phyloP scores from a whole-genome alignment of 2,329 filamentous ascomycete species.

The Neopestalotiopsis clavispora region DNA sequence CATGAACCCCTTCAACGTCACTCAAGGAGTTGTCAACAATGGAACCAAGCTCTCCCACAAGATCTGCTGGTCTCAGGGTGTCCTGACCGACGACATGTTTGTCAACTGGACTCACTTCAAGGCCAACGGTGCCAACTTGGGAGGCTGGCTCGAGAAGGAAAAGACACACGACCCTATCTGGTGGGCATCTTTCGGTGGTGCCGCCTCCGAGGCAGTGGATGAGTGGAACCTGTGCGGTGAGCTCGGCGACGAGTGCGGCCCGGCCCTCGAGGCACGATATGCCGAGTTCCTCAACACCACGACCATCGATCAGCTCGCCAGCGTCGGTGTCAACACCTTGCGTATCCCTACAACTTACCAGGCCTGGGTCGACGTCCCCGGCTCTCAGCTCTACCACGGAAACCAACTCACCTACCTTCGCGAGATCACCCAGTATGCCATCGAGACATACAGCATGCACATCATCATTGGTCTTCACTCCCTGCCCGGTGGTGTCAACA shows the following conservation, averaged over 20 bases:
- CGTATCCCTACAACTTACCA: constrained; percentile 42
- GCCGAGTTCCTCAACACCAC: constrained; percentile 33
- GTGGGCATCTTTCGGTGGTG: constrained; percentile 1
- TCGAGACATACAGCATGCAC: constrained; percentile 38
- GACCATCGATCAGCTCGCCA: constrained; percentile 39
- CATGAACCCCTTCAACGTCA: constrained; percentile 12
- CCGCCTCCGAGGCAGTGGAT: constrained; percentile 28
- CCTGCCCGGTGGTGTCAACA: constrained; percentile 30
- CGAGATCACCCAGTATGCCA: constrained; percentile 39
- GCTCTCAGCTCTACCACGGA: constrained; percentile 36
- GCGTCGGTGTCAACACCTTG: constrained; percentile 36
- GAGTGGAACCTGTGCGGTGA: constrained; percentile 40
- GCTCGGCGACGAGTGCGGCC: constrained; percentile 34
- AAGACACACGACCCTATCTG: constrained; percentile 11
- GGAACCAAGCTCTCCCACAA: not conserved
- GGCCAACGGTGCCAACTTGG: constrained; percentile 11
- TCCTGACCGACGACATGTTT: constrained; percentile 2
- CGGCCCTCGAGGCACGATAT: constrained; percentile 35
- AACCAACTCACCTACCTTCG: constrained; percentile 36
- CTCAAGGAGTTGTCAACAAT: not conserved
- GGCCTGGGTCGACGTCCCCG: constrained; percentile 40
- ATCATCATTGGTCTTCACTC: constrained; percentile 39
- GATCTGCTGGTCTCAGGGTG: constrained; percentile 11
- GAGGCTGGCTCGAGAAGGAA: constrained; percentile 8
- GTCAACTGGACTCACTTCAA: constrained; percentile 12